phyloP scores from a whole-genome alignment of 768 basidiomycete genomes.

The Boletales sp. region DNA sequence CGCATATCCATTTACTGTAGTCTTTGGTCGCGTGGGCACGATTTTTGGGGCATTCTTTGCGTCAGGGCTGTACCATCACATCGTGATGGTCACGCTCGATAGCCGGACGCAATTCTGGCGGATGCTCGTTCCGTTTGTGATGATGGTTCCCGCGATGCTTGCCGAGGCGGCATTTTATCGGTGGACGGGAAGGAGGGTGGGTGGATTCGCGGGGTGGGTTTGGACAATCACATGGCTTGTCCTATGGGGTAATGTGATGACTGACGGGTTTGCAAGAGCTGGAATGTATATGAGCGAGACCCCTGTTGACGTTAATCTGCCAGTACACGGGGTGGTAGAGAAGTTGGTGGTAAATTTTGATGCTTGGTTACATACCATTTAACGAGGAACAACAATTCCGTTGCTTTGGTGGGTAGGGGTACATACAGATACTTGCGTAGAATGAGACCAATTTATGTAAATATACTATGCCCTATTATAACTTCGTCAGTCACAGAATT shows the following conservation, averaged over 20 bases:
- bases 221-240: background rate
- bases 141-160: background rate
- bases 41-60: background rate
- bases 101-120: background rate
- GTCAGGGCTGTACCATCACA: background rate
- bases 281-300: background rate
- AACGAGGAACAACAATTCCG: too few relatives aligned
- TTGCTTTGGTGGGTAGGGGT: too few relatives aligned
- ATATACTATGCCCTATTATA: too few relatives aligned
- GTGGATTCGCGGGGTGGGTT: background rate
- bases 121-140: background rate
- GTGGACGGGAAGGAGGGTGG: background rate
- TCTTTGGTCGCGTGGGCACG: background rate
- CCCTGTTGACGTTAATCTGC: background rate
- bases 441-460: too few relatives aligned
- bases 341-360: background rate
- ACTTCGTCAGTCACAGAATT: too few relatives aligned
- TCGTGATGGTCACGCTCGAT: background rate
- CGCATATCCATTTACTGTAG: background rate
- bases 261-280: background rate
- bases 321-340: background rate
- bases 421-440: too few relatives aligned
- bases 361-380: background rate
- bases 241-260: background rate
- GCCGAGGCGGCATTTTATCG: background rate